Base-by-base conservation (phyloP, 768 basidiomycete species). In the Lentinula boryana region DNA sequence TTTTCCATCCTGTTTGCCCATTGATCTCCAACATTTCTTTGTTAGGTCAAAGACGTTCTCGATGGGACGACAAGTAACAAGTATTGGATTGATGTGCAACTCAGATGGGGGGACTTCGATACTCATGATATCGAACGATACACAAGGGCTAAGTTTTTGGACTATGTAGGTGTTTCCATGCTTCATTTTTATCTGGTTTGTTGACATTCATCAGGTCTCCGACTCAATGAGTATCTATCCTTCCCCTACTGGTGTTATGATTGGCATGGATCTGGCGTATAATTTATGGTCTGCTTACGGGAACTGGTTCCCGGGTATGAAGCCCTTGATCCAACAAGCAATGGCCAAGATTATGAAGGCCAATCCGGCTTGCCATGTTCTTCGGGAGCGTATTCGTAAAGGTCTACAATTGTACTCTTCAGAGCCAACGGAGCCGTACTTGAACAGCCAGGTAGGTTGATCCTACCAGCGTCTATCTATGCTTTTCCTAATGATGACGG, bases 301-400 rank as follows among this genome's bases (percentile, higher is more conserved):
- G 63, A 96, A 96, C 72, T 98, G 93, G 93, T 97, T 98, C 89
- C 97, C 97, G 13, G 96, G 97, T 50, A 85, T 98, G 83, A 98
- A 98, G 75, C 95, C 95, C 4, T 82, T 99, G 63, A 88, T 99
- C 61, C 96, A 97, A 72, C 95, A 97, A 75, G 97, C 96, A 5
- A 97, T 99, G 95, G 94, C 91, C 12, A 99, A 98, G 82, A 91
- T 99, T 72, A 96, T 98, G 94, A 99, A 99, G 75, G 97, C 97
- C 56, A 98, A 99, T 69, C 97, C 97, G 27, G 97, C 97, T 13
- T 88, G 90, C 58, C 97, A 98, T 70, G 97, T 99, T 44, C 78
- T 99, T 60, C 91, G 97, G 58, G 97, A 99, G 76, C 97, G 97
- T 76, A 98, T 99, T 68, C 86, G 97, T 67, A 99, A 99, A 76